Evolutionary conservation across 2,329 filamentous ascomycete genomes (phyloP), one percentile per base, ranked within the genome.

Genomic region (Xylaria sp.): DNA sequence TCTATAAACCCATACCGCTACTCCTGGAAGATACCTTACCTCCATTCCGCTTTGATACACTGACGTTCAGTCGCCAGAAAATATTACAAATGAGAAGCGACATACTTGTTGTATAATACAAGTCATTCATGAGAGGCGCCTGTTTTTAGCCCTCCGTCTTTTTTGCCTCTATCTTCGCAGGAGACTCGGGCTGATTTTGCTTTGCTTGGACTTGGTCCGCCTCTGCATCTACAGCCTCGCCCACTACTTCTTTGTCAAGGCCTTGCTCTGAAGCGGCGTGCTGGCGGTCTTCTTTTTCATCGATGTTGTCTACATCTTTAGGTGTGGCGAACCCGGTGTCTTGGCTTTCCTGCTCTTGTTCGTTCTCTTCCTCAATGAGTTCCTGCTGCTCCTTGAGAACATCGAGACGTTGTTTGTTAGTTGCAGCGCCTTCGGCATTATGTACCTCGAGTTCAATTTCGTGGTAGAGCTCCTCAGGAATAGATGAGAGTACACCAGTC

Each of bases 361-460:
- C 88, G 71, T 95, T 96, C 84, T 99, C 96, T 78, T 99, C 96
- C 70, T 97, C 91, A 65, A 99, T 99, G 69, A 99, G 89, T 79
- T 97, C 96, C 80, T 99, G 92, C 84, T 99, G 96, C 84, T 99
- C 96, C 87, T 94, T 96, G 77, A 99, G 87, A 17, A 99, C 96
- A 84, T 99, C 96, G 47, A 99, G 91, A 79, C 96, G 92, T 85
- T 98, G 96, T 87, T 96, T 97, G 88, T 99, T 99, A 72, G 96
- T 99, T 27, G 96, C 96, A 11, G 94, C 95, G 68, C 96, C 96
- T 82, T 99, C 96, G 55, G 95, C 94, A 68, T 91, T 97, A 85
- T 97, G 93, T 10, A 99, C 94, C 83, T 99, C 96, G 36, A 99
- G 91, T 81, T 98, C 96, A 70, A 99, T 97, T 84, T 99, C 96